Base-by-base conservation (phyloP, 768 basidiomycete species). In the Leccinum subtestaceum region DNA sequence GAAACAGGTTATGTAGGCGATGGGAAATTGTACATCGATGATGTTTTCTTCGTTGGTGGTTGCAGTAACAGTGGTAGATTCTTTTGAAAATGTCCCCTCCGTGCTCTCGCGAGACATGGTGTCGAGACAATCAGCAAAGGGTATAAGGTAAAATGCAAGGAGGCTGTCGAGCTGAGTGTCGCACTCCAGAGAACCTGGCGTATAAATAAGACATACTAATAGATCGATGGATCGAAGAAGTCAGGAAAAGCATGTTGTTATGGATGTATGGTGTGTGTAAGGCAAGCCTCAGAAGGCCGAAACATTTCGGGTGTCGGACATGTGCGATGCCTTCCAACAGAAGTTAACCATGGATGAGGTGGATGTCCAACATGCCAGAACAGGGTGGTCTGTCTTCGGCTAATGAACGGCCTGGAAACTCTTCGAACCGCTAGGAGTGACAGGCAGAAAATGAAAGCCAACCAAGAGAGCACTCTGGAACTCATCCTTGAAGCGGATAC, bases 181-280 rank as follows among this genome's bases (percentile, higher is more conserved):
- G 5, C 13, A 4, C 11, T 32, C 19, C 27, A 34, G 36, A 23
- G 6, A 27, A 38, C 17, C 29, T 56, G 23, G 15, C 55, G 36
- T 64, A 64, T 67, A 66, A 55, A 56, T 66, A 67, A 13, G 55
- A 13, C 38, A 34, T 45, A 38, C 21, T 57, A 11, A 38, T 47
- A 31, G 43, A 29, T 46, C 27, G 31, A 62, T 49, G 48, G n/a
- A 62, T 54, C 52, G 11, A 34, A 53, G 52, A 53, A 54, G 17
- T 48, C 27, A 50, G 38, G 55, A 29, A 56, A 55, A 45, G 38
- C 25, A 56, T 57, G 49, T 19, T 47, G 50, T 23, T n/a, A 11
- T 25, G 13, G 34, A 11, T 49, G 38, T 34, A 58, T 27, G 52
- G 19, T 32, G 50, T 23, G 19, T 46, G 34, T 34, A 29, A 53